A percentile compares a stretch with the other conserved stretches of the same genome.
Conservation (phyloP, 2,329 filamentous ascomycete species). For the Cladosporium oxysporum region DNA sequence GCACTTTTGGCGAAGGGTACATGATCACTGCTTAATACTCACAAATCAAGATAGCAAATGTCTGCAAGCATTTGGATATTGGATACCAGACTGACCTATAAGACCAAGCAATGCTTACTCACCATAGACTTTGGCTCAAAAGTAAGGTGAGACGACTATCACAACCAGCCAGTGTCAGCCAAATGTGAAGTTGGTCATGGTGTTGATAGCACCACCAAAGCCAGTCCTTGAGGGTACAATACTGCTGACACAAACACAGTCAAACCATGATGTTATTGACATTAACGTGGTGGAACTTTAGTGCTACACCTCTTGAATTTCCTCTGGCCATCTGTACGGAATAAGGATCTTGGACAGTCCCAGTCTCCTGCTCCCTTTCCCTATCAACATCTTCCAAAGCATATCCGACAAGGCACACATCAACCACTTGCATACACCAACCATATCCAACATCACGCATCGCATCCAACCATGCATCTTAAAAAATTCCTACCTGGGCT, state of each 20-base stretch:
- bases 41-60: background rate
- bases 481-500: background rate
- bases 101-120: background rate
- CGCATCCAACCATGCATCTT: background rate
- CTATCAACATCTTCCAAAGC: background rate
- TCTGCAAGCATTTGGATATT: background rate
- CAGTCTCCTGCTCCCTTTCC: background rate
- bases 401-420: background rate
- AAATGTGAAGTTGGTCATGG: background rate
- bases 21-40: background rate
- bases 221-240: background rate
- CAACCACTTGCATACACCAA: background rate
- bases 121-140: background rate
- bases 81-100: background rate
- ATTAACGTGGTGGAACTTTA: background rate
- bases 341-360: background rate
- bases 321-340: background rate
- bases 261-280: background rate
- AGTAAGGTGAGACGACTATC: background rate
- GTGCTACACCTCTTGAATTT: background rate
- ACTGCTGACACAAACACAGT: background rate
- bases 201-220: background rate
- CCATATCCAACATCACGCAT: background rate
- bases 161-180: background rate
- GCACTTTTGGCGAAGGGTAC: background rate